Conservation (phyloP, 2,329 filamentous ascomycete species). For the Karstenula rhodostoma region DNA sequence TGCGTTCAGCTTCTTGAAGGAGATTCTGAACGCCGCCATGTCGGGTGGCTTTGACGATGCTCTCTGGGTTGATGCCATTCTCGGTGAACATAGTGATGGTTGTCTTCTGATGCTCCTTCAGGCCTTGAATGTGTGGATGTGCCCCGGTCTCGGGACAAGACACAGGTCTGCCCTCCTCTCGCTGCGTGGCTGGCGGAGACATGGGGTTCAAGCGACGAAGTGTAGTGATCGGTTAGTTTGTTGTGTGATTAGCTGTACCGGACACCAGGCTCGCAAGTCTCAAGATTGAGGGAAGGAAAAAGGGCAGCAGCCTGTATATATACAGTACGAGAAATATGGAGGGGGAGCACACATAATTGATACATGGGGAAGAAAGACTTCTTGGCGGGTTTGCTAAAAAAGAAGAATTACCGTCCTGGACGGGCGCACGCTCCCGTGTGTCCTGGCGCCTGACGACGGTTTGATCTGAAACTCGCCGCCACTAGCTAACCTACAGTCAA, state of each 20-base stretch:
- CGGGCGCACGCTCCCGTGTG: too few relatives aligned
- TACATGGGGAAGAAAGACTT: too few relatives aligned
- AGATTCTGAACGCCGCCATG: not conserved
- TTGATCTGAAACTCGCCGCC: too few relatives aligned
- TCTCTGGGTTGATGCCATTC: not conserved
- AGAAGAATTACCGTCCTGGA: too few relatives aligned
- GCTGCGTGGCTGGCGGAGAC: not conserved
- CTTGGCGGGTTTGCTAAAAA: too few relatives aligned
- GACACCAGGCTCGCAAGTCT: too few relatives aligned
- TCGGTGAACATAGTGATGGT: conserved; percentile 6
- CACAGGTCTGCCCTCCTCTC: not conserved
- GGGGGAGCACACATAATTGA: too few relatives aligned
- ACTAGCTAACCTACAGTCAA: too few relatives aligned
- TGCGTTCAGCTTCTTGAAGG: not conserved
- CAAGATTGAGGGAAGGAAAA: not conserved
- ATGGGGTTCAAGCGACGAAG: not conserved
- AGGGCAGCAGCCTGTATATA: not conserved
- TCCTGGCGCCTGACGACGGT: too few relatives aligned
- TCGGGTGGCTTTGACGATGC: not conserved
- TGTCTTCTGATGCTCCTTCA: not conserved
- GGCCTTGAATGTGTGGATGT: not conserved
- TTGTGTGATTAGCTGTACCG: not conserved
- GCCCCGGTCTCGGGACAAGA: too few relatives aligned
- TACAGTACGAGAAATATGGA: too few relatives aligned
- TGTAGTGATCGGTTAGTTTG: not conserved